A percentile compares a stretch with the other conserved stretches of the same genome.
Evolutionary conservation across 2,329 filamentous ascomycete genomes (phyloP).

Genomic region (Aspergillus intermedius): DNA sequence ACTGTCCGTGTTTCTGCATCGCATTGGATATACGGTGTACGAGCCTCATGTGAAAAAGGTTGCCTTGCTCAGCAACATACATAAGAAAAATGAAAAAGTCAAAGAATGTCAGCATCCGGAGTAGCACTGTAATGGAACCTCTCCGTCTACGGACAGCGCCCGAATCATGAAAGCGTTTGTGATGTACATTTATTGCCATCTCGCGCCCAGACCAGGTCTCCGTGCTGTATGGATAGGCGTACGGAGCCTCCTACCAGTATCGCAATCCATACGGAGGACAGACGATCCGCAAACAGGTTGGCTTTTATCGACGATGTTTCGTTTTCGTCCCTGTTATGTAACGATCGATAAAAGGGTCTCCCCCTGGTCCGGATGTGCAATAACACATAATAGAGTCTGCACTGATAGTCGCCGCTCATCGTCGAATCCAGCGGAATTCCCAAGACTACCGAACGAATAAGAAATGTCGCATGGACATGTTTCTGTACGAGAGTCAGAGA

Average conservation of each 20-base stretch:
- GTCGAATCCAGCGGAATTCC: neutral
- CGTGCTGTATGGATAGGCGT: neutral
- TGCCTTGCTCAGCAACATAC: neutral
- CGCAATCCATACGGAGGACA: neutral
- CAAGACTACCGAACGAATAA: neutral
- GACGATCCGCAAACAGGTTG: neutral
- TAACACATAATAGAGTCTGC: neutral
- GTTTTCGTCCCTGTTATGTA: neutral
- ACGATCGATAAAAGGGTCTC: neutral
- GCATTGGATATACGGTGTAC: neutral
- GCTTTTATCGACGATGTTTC: neutral
- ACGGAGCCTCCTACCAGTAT: too few species aligned
- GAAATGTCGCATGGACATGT: neutral
- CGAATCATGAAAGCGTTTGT: neutral
- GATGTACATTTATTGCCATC: neutral
- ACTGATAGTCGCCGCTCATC: neutral
- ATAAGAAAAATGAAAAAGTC: too few species aligned
- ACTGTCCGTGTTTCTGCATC: neutral
- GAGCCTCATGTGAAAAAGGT: neutral
- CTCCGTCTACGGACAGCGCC: neutral
- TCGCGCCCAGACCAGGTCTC: neutral
- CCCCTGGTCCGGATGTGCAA: neutral
- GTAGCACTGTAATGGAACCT: too few species aligned
- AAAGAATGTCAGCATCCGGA: too few species aligned
- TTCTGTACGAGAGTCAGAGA: neutral